Conservation (phyloP, 2,329 filamentous ascomycete species). For the Talaromyces sp. region DNA sequence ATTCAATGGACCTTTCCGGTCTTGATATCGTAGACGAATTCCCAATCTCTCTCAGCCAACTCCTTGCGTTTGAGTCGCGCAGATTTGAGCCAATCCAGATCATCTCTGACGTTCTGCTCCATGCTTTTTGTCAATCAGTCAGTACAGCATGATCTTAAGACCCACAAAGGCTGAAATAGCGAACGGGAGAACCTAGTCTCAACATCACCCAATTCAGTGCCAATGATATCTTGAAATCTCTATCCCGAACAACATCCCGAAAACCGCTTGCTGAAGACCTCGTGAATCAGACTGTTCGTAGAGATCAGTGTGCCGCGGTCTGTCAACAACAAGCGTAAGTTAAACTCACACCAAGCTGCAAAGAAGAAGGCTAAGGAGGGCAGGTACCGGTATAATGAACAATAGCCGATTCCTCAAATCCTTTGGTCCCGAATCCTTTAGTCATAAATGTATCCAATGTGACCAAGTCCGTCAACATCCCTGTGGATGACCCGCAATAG, state of each 20-base stretch:
- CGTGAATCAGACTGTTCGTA: not conserved
- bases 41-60: not conserved
- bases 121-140: not conserved
- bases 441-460: not conserved
- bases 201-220: slow-evolving; percentile 1
- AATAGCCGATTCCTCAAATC: not conserved
- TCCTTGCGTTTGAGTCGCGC: not conserved
- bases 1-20: slow-evolving; percentile 3
- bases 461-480: not conserved
- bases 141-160: not conserved
- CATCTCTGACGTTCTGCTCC: slow-evolving; percentile 6
- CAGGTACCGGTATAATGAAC: slow-evolving; percentile 4
- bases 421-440: not conserved
- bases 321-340: not conserved
- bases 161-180: not conserved
- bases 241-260: not conserved
- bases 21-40: slow-evolving; percentile 9
- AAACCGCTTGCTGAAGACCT: not conserved
- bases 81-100: not conserved
- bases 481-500: slow-evolving; percentile 5
- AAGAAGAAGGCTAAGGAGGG: too few species aligned
- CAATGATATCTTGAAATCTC: not conserved
- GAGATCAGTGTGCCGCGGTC: not conserved
- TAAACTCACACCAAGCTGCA: not conserved
- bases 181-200: not conserved